These are phyloP conservation scores for Trametes maxima DNA, from an alignment of 768 basidiomycete genomes.

Conservation along the genomic window DNA sequence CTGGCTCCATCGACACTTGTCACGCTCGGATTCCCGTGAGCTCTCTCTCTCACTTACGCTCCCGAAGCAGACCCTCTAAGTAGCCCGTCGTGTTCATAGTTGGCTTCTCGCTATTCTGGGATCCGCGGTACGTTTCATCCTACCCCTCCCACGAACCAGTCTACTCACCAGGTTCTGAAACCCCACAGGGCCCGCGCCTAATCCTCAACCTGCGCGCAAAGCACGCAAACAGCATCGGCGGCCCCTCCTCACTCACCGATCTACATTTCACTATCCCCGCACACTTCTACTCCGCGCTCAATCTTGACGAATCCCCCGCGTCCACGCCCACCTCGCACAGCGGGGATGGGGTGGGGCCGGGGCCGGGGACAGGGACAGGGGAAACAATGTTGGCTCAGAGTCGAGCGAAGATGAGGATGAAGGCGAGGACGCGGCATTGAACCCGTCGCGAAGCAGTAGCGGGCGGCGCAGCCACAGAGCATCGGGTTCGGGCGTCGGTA, in stretches of 20 bases:
- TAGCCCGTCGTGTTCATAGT: neutral
- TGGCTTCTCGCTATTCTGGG: slow-evolving; percentile 22
- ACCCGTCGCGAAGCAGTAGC: neutral
- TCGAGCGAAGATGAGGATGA: neutral
- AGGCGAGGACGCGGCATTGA: slow-evolving; percentile 1
- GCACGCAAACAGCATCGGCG: neutral
- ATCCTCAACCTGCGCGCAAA: slow-evolving; percentile 17
- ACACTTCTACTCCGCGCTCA: slow-evolving; percentile 15
- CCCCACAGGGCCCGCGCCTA: slow-evolving; percentile 18
- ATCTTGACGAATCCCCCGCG: slow-evolving; percentile 5
- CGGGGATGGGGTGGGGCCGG: neutral
- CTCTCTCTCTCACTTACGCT: neutral
- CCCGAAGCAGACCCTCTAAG: neutral
- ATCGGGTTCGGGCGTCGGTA: neutral
- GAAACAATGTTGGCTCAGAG: neutral
- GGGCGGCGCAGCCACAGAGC: neutral
- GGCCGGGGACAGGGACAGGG: too few relatives aligned
- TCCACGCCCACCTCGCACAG: neutral
- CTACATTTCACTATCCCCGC: slow-evolving; percentile 4
- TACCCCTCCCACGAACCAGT: too few relatives aligned
- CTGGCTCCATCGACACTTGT: slow-evolving; percentile 20
- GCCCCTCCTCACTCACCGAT: slow-evolving; percentile 8
- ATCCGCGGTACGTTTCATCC: slow-evolving; percentile 6
- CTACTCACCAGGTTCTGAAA: neutral
- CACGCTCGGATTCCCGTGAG: slow-evolving; percentile 20